A percentile compares a stretch with the other conserved stretches of the same genome.
Conservation (phyloP, 768 basidiomycete genomes). For the Floccularia luteovirens region DNA sequence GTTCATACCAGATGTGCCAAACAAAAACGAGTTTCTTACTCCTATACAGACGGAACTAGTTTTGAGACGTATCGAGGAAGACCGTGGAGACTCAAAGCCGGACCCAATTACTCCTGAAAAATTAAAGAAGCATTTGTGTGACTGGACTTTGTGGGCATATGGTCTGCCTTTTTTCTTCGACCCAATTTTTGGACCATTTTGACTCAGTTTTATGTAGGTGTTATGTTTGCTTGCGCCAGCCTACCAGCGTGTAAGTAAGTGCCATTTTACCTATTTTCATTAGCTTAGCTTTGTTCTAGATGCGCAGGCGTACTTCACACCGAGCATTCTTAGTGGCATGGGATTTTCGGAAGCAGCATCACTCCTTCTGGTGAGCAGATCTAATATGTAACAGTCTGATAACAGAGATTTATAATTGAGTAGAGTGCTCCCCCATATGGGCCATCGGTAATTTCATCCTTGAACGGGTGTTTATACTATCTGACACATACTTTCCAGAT, state of each 20-base stretch:
- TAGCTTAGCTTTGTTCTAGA: conserved; percentile 12
- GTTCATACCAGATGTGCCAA: conserved; percentile 37
- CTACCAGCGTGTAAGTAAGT: conserved; percentile 32
- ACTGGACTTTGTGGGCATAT: conserved; percentile 41
- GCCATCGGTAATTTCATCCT: conserved; percentile 24
- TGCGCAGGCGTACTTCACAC: conserved; percentile 37
- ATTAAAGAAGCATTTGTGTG: conserved; percentile 28
- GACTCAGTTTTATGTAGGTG: conserved; percentile 14
- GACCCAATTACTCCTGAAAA: conserved; percentile 29
- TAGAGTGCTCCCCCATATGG: conserved; percentile 40
- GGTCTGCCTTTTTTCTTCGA: conserved; percentile 17
- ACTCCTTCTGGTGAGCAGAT: conserved; percentile 28
- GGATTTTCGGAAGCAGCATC: conserved; percentile 27
- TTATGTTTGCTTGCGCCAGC: conserved; percentile 35
- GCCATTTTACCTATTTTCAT: neutral
- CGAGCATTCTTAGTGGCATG: conserved; percentile 37
- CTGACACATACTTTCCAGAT: conserved; percentile 15
- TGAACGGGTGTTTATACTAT: neutral
- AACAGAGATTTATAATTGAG: neutral
- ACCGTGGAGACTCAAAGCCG: conserved; percentile 40
- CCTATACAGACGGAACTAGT: conserved; percentile 33
- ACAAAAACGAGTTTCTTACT: conserved; percentile 36
- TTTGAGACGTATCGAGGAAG: conserved; percentile 37
- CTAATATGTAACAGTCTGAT: neutral
- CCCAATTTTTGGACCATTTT: neutral